Conservation (phyloP, 495 filamentous ascomycete species). For the Podospora pseudocomata region DNA sequence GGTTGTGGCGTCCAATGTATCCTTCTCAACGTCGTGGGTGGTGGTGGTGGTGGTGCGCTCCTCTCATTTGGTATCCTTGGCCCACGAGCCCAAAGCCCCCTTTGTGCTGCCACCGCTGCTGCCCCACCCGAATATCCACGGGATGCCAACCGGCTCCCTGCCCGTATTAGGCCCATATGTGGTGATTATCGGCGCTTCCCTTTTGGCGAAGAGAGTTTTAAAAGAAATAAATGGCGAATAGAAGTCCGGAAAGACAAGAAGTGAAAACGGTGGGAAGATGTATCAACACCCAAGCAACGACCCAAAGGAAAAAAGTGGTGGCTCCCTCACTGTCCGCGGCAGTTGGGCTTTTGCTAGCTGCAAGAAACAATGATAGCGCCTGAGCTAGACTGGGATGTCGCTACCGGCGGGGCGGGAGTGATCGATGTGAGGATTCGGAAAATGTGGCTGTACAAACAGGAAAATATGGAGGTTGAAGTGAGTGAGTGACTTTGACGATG, state of each 20-base stretch:
- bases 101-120: background rate
- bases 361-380: background rate
- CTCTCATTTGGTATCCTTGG: background rate
- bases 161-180: background rate
- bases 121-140: background rate
- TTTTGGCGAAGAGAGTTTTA: background rate
- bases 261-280: background rate
- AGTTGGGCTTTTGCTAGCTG: background rate
- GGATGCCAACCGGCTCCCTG: background rate
- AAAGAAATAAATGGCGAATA: background rate
- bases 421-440: background rate
- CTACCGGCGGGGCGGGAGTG: background rate
- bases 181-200: background rate
- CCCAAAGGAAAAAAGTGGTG: background rate
- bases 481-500: background rate
- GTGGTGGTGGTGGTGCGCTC: background rate
- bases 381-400: background rate
- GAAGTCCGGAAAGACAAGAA: background rate
- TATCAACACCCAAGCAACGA: background rate
- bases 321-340: background rate
- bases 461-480: background rate
- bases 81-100: slow-evolving; percentile 3
- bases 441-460: background rate
- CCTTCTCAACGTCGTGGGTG: background rate
- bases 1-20: background rate